phyloP scores from a whole-genome alignment of 352 stramenopile genomes.

The Thraustotheca clavata region DNA sequence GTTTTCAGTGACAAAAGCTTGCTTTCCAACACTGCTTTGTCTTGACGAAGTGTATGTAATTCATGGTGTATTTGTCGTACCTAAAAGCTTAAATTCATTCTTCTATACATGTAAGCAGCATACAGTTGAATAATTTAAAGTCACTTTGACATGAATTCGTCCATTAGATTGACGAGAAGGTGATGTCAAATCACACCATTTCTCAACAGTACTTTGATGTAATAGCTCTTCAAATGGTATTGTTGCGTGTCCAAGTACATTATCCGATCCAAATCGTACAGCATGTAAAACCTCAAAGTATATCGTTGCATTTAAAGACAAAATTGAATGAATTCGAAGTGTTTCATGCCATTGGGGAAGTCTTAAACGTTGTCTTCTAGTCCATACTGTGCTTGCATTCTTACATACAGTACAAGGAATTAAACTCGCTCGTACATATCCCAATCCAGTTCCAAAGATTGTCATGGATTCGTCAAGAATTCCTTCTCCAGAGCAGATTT shows the following conservation, averaged over 20 bases:
- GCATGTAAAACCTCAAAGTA: background rate
- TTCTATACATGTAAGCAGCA: background rate
- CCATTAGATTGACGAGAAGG: background rate
- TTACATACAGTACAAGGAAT: no score
- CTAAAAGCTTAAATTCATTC: background rate
- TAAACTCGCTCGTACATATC: background rate
- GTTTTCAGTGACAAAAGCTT: background rate
- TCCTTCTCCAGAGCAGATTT: background rate
- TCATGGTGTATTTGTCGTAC: background rate
- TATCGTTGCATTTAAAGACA: background rate
- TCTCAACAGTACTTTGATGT: background rate
- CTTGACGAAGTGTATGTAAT: background rate
- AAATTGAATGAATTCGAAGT: background rate
- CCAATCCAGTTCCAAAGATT: background rate
- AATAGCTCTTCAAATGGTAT: background rate
- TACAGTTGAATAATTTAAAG: background rate
- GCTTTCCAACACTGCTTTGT: background rate
- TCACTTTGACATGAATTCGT: background rate
- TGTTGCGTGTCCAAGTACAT: background rate
- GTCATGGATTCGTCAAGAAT: background rate
- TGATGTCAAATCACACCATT: background rate
- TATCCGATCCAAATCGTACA: background rate
- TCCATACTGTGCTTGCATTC: background rate
- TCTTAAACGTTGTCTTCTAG: background rate
- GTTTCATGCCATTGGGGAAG: background rate